These are phyloP conservation scores for Xylaria sp. DNA, from an alignment of 2,329 filamentous ascomycete genomes.

Conservation along the genomic window DNA sequence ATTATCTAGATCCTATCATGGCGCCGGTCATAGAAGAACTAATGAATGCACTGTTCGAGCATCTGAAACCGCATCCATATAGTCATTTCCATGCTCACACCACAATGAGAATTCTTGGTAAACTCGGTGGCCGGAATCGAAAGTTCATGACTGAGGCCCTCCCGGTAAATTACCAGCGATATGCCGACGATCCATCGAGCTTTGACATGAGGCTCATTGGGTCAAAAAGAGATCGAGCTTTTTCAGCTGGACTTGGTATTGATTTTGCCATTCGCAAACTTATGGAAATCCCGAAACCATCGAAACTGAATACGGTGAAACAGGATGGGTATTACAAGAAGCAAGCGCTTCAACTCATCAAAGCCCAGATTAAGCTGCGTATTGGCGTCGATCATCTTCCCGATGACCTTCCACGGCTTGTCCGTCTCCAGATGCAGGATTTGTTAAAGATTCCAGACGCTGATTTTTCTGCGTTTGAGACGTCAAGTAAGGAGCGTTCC, in stretches of 20 bases:
- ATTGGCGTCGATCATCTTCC: conserved; percentile 89
- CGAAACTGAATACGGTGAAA: conserved; percentile 60
- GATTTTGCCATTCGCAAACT: conserved; percentile 90
- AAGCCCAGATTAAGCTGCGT: conserved; percentile 87
- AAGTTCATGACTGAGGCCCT: conserved; percentile 94
- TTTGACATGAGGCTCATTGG: conserved; percentile 91
- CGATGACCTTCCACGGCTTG: conserved; percentile 85
- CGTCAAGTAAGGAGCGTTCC: conserved; percentile 82
- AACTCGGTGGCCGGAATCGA: conserved; percentile 92
- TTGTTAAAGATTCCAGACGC: conserved; percentile 78
- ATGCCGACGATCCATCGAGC: conserved; percentile 86
- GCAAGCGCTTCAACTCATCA: conserved; percentile 89
- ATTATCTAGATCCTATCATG: conserved; percentile 99
- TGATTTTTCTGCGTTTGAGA: conserved; percentile 76
- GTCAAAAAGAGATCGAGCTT: conserved; percentile 87
- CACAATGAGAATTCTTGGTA: conserved; percentile 95
- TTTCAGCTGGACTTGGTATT: conserved; percentile 86
- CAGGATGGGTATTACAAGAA: conserved; percentile 89
- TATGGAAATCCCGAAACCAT: conserved; percentile 78
- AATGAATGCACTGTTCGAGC: conserved; percentile 97
- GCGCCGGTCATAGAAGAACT: conserved; percentile 98
- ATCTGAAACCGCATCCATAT: conserved; percentile 92
- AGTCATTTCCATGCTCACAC: conserved; percentile 98
- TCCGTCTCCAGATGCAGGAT: conserved; percentile 91
- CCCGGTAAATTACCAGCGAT: conserved; percentile 83